These are phyloP conservation scores for Alternaria tenuissima DNA, from an alignment of 2,329 filamentous ascomycete species.

Conservation along the genomic window DNA sequence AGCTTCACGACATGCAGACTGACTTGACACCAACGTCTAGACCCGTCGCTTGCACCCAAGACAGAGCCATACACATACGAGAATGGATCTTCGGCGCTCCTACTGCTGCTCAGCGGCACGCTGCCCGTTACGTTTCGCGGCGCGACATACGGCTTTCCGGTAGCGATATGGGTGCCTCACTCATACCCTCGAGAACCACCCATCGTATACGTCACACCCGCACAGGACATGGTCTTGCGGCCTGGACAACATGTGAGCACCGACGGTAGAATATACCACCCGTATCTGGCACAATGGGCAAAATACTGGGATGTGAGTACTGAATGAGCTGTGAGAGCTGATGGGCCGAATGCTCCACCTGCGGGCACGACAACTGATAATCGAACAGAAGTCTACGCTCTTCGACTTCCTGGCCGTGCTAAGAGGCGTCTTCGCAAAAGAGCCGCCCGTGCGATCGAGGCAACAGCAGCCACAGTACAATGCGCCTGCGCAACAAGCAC, in stretches of 20 bases:
- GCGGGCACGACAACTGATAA: slow-evolving; percentile 16
- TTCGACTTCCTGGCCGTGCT: slow-evolving; percentile 84
- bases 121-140: slow-evolving; percentile 92
- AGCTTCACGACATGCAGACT: slow-evolving; percentile 1
- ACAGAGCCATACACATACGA: slow-evolving; percentile 98
- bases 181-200: slow-evolving; percentile 87
- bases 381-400: slow-evolving; percentile 77
- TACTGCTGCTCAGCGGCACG: slow-evolving; percentile 86
- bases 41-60: slow-evolving; percentile 71
- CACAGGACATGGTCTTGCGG: slow-evolving; percentile 85
- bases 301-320: slow-evolving; percentile 86
- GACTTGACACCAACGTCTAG: background rate
- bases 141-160: slow-evolving; percentile 86
- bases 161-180: slow-evolving; percentile 93
- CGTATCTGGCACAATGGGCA: slow-evolving; percentile 89
- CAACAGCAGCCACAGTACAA: slow-evolving; percentile 55
- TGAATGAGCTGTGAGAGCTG: slow-evolving; percentile 4
- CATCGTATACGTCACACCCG: slow-evolving; percentile 87
- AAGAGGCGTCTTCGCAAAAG: slow-evolving; percentile 88
- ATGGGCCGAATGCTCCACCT: background rate
- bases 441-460: slow-evolving; percentile 86
- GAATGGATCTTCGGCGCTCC: slow-evolving; percentile 83
- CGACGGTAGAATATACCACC: slow-evolving; percentile 93
- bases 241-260: slow-evolving; percentile 95
- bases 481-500: slow-evolving; percentile 40